phyloP scores from a whole-genome alignment of 2,329 filamentous ascomycete genomes.

The Graphiopsis chlorocephala region DNA sequence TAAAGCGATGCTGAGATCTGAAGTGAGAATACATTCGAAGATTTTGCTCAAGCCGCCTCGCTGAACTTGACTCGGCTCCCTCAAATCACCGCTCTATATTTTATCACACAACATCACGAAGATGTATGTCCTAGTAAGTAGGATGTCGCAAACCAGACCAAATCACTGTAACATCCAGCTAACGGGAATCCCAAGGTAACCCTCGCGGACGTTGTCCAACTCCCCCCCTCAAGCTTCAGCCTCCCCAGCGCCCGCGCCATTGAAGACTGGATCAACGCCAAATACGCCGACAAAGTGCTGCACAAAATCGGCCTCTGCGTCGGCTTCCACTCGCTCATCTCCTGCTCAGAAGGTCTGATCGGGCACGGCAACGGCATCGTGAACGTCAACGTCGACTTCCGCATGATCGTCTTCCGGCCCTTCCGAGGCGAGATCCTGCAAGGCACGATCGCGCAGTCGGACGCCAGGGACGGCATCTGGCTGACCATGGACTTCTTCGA shows the following conservation, averaged over 20 bases:
- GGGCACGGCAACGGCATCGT: conserved; percentile 89
- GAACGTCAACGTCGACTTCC: conserved; percentile 95
- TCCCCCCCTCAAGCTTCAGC: conserved; percentile 81
- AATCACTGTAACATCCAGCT: neutral
- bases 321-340: conserved; percentile 85
- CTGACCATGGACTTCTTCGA: conserved; percentile 89
- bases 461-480: conserved; percentile 59
- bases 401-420: conserved; percentile 87
- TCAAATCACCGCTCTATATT: neutral
- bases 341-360: conserved; percentile 88
- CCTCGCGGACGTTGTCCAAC: conserved; percentile 90
- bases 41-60: conserved; percentile 13
- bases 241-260: conserved; percentile 80
- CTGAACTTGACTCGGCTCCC: neutral
- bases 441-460: conserved; percentile 76
- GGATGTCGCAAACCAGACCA: conserved; percentile 1
- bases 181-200: conserved; percentile 65
- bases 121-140: conserved; percentile 42
- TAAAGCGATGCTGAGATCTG: neutral
- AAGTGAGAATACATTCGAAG: neutral
- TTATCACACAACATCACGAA: neutral
- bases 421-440: conserved; percentile 93
- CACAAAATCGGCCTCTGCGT: conserved; percentile 93
- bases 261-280: conserved; percentile 94
- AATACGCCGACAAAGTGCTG: conserved; percentile 94